These are phyloP conservation scores for Mallotus repandus DNA, from an alignment of 441 rosid species.

Conservation along the genomic window DNA sequence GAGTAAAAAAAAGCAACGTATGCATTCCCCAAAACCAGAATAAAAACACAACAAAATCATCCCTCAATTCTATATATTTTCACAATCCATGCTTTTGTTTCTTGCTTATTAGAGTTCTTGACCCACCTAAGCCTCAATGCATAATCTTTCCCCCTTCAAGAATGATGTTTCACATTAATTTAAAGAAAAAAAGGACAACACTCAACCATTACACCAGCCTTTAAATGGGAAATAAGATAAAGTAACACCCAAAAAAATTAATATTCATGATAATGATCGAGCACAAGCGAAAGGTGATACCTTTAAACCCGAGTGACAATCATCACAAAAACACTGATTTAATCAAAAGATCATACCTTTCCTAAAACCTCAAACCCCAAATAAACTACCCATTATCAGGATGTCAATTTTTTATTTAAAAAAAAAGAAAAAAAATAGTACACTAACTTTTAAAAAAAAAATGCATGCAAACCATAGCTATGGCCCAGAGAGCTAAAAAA, in stretches of 20 bases:
- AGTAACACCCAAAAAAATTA: neutral
- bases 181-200: too few relatives aligned
- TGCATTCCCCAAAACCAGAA: neutral
- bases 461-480: neutral
- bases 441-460: neutral
- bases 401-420: too few relatives aligned
- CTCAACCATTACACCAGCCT: too few relatives aligned
- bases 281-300: neutral
- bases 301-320: neutral
- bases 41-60: neutral
- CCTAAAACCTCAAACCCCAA: conserved; percentile 7
- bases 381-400: neutral
- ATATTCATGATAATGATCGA: neutral
- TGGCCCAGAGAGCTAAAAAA: neutral
- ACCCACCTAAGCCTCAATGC: neutral
- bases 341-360: neutral
- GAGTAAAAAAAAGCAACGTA: too few relatives aligned
- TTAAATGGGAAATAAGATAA: too few relatives aligned
- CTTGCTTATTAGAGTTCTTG: neutral
- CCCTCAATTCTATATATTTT: neutral
- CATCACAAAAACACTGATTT: too few relatives aligned
- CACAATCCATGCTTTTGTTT: neutral
- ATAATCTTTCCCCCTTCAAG: neutral
- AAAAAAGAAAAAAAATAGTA: too few relatives aligned
- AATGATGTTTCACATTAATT: neutral